Evolutionary conservation across 78 protist genomes (phyloP), one percentile per base, ranked within the genome.

Genomic region (Anaeramoeba ignava): DNA sequence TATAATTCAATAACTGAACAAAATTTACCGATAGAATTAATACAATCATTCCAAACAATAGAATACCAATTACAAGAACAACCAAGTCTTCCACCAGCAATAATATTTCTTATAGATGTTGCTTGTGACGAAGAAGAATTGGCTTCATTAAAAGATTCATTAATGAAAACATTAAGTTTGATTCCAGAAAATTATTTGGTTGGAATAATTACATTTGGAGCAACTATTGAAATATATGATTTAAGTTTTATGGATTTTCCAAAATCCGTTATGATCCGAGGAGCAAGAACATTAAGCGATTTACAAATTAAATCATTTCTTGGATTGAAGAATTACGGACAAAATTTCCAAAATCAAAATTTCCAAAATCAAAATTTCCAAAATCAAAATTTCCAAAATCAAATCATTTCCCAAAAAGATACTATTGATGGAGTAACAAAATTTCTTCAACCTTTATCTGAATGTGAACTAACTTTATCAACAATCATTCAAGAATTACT

Each of bases 121-220:
- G 85, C 93, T 86, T 39, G 93, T n/a, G 86, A 81, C 39, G 94
- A 87, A 80, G 89, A 82, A 23, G 98, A 96, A 68, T 87, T 96
- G 17, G 83, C 82, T 42, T 91, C 89, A n/a, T 85, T 95, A 17
- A 92, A 89, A 87, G 96, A 91, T 40, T 68, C 94, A 54, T 81
- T 97, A 39, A 39, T 91, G 78, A 89, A 87, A 91, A 90, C 93
- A 37, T 89, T 96, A 78, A 41, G 38, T 31, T 87, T 92, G 40
- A 83, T 97, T 34, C 97, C 99, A 17, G 91, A 83, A 41, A 83
- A 91, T 78, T 81, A 95, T 0, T 86, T 84, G 41, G 94, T 97
- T 37, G 99, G 98, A 33, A 89, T 97, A 54, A 92, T 97, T 82
- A 97, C 99, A 34, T 96, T 89, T 79, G 99, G 98, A 12, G 86